Evolutionary conservation across 208 protist species (phyloP), one percentile per base, ranked within the genome.

Genomic region (Trypanosoma scelopori): DNA sequence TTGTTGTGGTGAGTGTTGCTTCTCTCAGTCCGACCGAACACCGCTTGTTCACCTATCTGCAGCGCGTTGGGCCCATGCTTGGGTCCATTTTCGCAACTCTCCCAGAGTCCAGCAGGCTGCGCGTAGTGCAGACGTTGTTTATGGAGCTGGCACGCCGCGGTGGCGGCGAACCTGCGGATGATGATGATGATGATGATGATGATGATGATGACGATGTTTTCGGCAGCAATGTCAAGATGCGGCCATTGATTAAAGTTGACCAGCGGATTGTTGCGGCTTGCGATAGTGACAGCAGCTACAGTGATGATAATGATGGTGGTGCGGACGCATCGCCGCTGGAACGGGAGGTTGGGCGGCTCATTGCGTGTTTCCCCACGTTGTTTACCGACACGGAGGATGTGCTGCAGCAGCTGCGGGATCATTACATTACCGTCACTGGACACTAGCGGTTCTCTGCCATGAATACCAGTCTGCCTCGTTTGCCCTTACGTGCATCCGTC

Each of bases 241-340:
- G 25, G 41, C 23, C 15, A 13, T 23, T 63, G 30, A 25, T 74
- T 37, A 68, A 56, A 53, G 9, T 74, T 3, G 45, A 68, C 18
- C 50, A 66, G 20, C 58, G 60, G 5, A 23, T 41, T 49, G 55
- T 68, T 15, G 0, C 43, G 18, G 68, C 68, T 1, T 74, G n/a
- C 48, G 68, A 74, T 39, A 74, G 68, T 48, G 68, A 74, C 45
- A 41, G 37, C 48, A 53, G 66, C 62, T 22, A 20, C 37, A 52
- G 59, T 23, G 22, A 28, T 51, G 46, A 62, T 16, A 20, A 45
- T 23, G 41, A 49, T 20, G 48, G 23, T 41, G 51, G 7, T 25
- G 30, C 13, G n/a, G 51, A 32, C 16, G 52, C 27, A 15, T 27
- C 39, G 22, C 52, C 28, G 13, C 22, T 30, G 3, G 13, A 32